Evolutionary conservation across 768 basidiomycete species (phyloP), one percentile per base, ranked within the genome.

Genomic region (Suillus alpinus): DNA sequence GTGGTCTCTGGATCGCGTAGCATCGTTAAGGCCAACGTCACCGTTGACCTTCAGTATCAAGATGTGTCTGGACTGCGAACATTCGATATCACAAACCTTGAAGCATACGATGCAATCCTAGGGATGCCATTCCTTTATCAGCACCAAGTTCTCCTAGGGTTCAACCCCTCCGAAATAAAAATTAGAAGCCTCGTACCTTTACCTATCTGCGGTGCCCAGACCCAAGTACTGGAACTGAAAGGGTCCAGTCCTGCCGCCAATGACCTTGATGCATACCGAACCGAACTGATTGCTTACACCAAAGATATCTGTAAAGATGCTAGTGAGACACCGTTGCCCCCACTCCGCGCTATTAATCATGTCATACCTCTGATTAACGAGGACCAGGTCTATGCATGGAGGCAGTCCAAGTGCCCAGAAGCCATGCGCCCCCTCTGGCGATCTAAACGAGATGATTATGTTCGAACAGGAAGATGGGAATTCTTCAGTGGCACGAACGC

Each of bases 41-140:
- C 8, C 26, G 66, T 57, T 43, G 51, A 62, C 39, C 41, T 70
- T 40, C 34, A 31, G 16, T 69, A 61, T 47, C 65, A 69, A 43
- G 52, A 66, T 8, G 67, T 72, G 52, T 26, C 3, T 1, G 26
- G 65, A 36, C 31, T 62, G 61, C 58, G 37, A 68, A 60, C 65
- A 13, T 78, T 80, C 59, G 73, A 80, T 62, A 62, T 79, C 0
- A 68, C 73, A 0, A 80, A 80, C 52, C 16, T 80, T 0, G 67
- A 73, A 0, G 68, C 65, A 6, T 80, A 80, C 44, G 77, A 81
- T 36, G 4, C 75, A 0, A 76, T 80, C 2, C 61, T 80, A 0
- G 76, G 80, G 0, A 78, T 76, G 7, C 78, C 76, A 1, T 81
- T 72, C 52, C 44, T 79, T 20, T 76, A 55, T 36, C 73, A 76